phyloP scores from a whole-genome alignment of 129 eudicot species.

The Chrysanthemum lavandulifolium region DNA sequence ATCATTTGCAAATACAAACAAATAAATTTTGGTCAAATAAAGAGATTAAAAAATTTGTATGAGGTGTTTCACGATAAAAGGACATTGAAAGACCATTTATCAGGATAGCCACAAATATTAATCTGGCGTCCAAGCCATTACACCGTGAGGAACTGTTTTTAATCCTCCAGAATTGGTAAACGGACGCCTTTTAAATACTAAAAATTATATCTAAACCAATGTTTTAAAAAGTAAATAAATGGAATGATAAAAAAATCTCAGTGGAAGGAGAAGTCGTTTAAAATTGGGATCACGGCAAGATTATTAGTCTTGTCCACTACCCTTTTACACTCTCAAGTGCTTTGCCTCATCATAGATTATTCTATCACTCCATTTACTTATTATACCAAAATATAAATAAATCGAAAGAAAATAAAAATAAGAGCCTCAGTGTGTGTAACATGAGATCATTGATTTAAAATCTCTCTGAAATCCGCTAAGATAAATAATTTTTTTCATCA shows the following conservation, averaged over 20 bases:
- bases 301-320: constrained; percentile 46
- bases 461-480: constrained; percentile 86
- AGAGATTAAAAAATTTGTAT: neutral
- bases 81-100: constrained; percentile 40
- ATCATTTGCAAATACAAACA: constrained; percentile 22
- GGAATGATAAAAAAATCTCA: constrained; percentile 30
- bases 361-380: neutral
- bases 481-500: constrained; percentile 54
- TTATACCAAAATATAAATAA: neutral
- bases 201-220: too few relatives aligned
- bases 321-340: constrained; percentile 41
- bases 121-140: constrained; percentile 72
- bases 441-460: constrained; percentile 58
- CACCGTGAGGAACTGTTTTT: constrained; percentile 48
- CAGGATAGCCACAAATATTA: constrained; percentile 46
- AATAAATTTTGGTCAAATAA: too few relatives aligned
- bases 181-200: constrained; percentile 36
- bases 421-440: constrained; percentile 85
- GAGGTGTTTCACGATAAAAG: constrained; percentile 64
- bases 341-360: constrained; percentile 27
- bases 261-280: constrained; percentile 89
- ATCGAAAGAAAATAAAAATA: neutral
- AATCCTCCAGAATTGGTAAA: constrained; percentile 70
- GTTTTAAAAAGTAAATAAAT: neutral
- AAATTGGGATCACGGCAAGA: constrained; percentile 52